Evolutionary conservation across 768 basidiomycete species (phyloP), one percentile per base, ranked within the genome.

Genomic region (Amanita exitialis): DNA sequence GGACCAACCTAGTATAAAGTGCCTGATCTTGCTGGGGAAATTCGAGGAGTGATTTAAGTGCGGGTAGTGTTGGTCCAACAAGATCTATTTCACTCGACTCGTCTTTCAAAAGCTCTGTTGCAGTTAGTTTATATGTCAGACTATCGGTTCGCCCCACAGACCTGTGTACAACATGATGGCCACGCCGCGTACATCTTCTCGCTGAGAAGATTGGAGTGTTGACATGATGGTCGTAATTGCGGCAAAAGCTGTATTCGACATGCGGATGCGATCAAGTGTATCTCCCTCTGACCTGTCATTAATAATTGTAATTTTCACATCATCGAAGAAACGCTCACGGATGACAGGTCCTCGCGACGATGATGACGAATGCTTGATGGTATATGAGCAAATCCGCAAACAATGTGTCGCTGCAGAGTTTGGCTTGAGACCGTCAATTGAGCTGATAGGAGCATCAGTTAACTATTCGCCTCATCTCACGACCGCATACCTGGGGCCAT

Each of bases 71-170:
- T 1, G 90, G 86, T 2, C 84, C 84, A 38, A 83, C 85, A 4
- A 92, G 67, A 65, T 94, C 92, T 21, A 83, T 71, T 27, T 84
- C 82, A 3, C 83, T 78, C 0, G 79, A 77, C 61, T 99, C 95
- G 50, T 94, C 91, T 65, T 86, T 88, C 32, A 99, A 70, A 8
- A 97, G 60, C 51, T 94, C 95, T 78, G 46, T 6, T 3, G 1
- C 6, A 39, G 6, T 47, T 13, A 21, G 37, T 28, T 10, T 2
- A 15, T 21, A 25, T 18, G 37, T 18, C 18, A n/a, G 12, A 35
- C 21, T 10, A 20, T 25, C 12, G 2, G 13, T 13, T 25, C 25
- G 45, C 8, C 43, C 18, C 6, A 20, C 44, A 54, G 64, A 90
- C 91, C 86, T 27, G 76, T 72, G 59, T 93, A 95, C 0, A 95